Base-by-base conservation (phyloP, 2,329 filamentous ascomycete genomes). In the Teratosphaeriaceae sp. region DNA sequence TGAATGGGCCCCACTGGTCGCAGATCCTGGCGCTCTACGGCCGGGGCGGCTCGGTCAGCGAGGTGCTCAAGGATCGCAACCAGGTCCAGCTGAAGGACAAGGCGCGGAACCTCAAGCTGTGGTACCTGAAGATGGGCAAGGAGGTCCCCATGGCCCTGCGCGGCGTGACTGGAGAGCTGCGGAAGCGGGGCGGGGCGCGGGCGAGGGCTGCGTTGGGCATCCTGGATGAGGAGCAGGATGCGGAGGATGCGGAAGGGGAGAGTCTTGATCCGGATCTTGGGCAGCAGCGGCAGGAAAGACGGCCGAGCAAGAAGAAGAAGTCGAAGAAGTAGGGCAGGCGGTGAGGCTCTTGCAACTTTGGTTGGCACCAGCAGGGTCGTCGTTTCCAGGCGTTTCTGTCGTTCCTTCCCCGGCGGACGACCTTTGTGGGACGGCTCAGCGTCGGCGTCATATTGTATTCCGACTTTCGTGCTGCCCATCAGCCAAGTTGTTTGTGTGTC, bases 51-150 rank as follows among this genome's bases (percentile, higher is more conserved):
- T 84, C 82, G 0, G 78, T 90, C 19, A 89, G 81, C 36, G 84
- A 90, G 54, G 84, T 90, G 19, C 73, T 94, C 16, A 90, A 89
- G 54, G 88, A 94, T 60, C 78, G 88, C 24, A 94, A 88, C 34
- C 88, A 95, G 59, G 88, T 95, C 0, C 88, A 94, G 60, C 72
- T 94, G 11, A 95, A 95, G 63, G 88, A 95, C 60, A 95, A 95
- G 65, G 88, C 88, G 1, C 75, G 88, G 38, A 95, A 95, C 51
- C 67, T 94, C 38, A 95, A 94, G 63, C 68, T 95, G 0, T 94
- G 92, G 68, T 94, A 94, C 64, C 69, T 95, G 42, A 95, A 95
- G 69, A 90, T 84, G 15, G 87, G 87, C 40, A 88, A 88, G 4
- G 88, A 95, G 57, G 89, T 95, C 62, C 88, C 88, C 0, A 88